phyloP scores from a whole-genome alignment of 805 yeast genomes.

The Saccharomycopsis synnaedendra region DNA sequence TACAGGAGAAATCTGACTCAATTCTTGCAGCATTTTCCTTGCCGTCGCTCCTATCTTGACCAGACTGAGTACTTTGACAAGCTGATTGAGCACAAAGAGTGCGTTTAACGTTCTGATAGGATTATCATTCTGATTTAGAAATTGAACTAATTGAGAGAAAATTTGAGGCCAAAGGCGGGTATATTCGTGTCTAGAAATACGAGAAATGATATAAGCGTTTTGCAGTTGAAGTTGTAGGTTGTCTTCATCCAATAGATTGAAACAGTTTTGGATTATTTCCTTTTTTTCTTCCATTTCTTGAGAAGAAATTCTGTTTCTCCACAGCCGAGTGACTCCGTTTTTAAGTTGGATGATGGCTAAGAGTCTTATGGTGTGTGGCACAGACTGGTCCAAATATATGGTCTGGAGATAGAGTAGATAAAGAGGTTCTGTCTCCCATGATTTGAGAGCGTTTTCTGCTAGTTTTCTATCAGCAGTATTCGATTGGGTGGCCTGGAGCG shows the following conservation, averaged over 20 bases:
- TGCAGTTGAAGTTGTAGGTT: slow-evolving; percentile 70
- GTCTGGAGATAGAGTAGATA: slow-evolving; percentile 41
- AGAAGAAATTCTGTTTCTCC: slow-evolving; percentile 49
- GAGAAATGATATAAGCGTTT: slow-evolving; percentile 72
- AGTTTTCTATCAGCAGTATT: slow-evolving; percentile 32
- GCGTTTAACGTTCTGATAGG: slow-evolving; percentile 49
- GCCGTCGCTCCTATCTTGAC: slow-evolving; percentile 79
- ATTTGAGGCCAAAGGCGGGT: slow-evolving; percentile 80
- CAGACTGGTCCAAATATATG: slow-evolving; percentile 46
- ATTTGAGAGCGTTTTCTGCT: slow-evolving; percentile 60
- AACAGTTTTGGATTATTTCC: slow-evolving; percentile 48
- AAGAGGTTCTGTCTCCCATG: slow-evolving; percentile 58
- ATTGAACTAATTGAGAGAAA: slow-evolving; percentile 49
- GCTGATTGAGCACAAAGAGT: slow-evolving; percentile 61
- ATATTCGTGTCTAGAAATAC: slow-evolving; percentile 74
- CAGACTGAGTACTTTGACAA: slow-evolving; percentile 60
- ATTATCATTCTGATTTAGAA: slow-evolving; percentile 29
- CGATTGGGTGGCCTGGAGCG: slow-evolving; percentile 1
- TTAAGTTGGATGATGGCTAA: slow-evolving; percentile 79
- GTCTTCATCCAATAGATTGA: slow-evolving; percentile 46
- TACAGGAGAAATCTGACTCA: slow-evolving; percentile 50
- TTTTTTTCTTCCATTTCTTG: slow-evolving; percentile 39
- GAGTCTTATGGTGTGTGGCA: slow-evolving; percentile 69
- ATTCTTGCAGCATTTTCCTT: slow-evolving; percentile 63
- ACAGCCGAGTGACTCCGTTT: slow-evolving; percentile 73